Evolutionary conservation across 1,284 basidiomycete species (phyloP), one percentile per base, ranked within the genome.

Genomic region (Cerioporus squamosus): DNA sequence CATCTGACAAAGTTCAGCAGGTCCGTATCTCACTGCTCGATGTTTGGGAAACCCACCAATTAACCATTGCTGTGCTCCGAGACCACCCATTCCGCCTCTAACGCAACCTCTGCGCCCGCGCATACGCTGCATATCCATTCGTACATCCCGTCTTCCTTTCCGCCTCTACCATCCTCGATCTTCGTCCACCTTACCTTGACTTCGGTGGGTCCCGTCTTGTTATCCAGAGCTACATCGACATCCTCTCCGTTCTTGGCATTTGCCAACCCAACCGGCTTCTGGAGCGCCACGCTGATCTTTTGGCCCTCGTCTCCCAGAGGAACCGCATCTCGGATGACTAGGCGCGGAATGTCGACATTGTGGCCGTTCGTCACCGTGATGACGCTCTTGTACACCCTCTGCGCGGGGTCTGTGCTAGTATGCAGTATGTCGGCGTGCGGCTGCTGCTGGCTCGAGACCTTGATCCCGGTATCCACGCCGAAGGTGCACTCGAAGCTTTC

Each of bases 401-500:
- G n/a, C 8, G 22, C 20, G 20, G 22, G 1, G 2, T 15, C 20
- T 8, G 43, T 15, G 22, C 12, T 6, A 22, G 5, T 23, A 7
- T 44, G 43, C 22, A 78, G 59, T 33, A 65, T 58, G 47, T 69
- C 68, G 7, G 69, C 71, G 38, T 70, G 72, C 20, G 72, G 70
- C 26, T 70, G 73, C 45, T 80, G 81, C 6, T 74, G 65, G 69
- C 81, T 83, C 33, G 77, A 76, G 45, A 85, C 73, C 55, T 79
- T 75, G 31, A 79, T 73, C 3, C 76, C 74, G 2, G 78, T 62
- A 66, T 85, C 83, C 33, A 76, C 70, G 22, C 83, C 83, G 18
- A 85, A 77, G 3, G 79, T 79, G 69, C 82, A 84, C 33, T 71
- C 68, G 71, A 86, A 85, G 7, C 70, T 75, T 51, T 84, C 82